Evolutionary conservation across 2,329 filamentous ascomycete genomes (phyloP), one percentile per base, ranked within the genome.

Genomic region (Apiospora aurea): DNA sequence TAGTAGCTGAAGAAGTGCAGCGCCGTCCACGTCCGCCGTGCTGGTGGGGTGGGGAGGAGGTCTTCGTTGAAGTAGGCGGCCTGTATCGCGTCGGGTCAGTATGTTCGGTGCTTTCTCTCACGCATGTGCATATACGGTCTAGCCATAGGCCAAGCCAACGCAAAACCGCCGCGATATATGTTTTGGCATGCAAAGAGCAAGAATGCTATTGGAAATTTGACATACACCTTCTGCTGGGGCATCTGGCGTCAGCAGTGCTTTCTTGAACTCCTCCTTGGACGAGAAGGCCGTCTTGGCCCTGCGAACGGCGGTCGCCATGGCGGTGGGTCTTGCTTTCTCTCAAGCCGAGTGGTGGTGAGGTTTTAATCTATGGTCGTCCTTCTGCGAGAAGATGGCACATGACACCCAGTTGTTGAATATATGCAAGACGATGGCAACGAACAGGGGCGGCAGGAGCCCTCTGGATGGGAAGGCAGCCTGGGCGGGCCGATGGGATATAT

Each of bases 1-100:
- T 81, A 79, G 69, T 80, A 81, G 18, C 77, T 75, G 49, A 81
- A 79, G 73, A 80, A 81, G 69, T 80, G 77, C 34, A 78, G 69
- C 41, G 75, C 69, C 2, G 70, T 75, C 77, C 76, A 79, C 1
- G 71, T 74, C 10, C 76, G 74, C 29, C 76, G 73, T 46, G 71
- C 75, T 5, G 71, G 74, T 13, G 75, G 74, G 29, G 77, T 76
- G 10, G 77, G 77, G 10, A 78, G 71, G 57, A 79, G 71, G 14
- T 79, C 74, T 18, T 77, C 73, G 38, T 78, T 77, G 71, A 76
- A 79, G 66, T 76, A 77, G 1, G 74, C 74, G 43, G 70, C 53
- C 70, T 72, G 26, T 18, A 73, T 70, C 47, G 72, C 16, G 24
- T 71, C 2, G 21, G 21, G 34, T 41, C 21, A 64, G 57, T 10